Percentiles rank a stretch among this genome's conserved stretches.
These are phyloP conservation scores for Malus domestica DNA, from an alignment of 306 rosid genomes.

Conservation along the genomic window ASM211411v1 NC_041804.1:1523501-1524000, in stretches of 20 bases:
- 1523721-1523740: conserved; percentile 70
- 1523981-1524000: conserved; percentile 9
- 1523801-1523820: too few species aligned
- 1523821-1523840: too few species aligned
- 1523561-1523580: too few species aligned
- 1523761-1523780: conserved; percentile 57
- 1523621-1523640: too few species aligned
- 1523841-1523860: too few species aligned
- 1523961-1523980: conserved; percentile 8
- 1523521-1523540: too few species aligned
- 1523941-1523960: conserved; percentile 31
- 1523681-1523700: conserved; percentile 78
- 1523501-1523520: too few species aligned
- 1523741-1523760: conserved; percentile 91
- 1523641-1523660: too few species aligned
- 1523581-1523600: too few species aligned
- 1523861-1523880: conserved; percentile 22
- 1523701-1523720: conserved; percentile 49
- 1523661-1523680: conserved; percentile 43
- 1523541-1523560: too few species aligned
- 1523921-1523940: conserved; percentile 50
- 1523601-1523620: too few species aligned
- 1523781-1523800: too few species aligned
- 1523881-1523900: conserved; percentile 24
- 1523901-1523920: conserved; percentile 58